A percentile compares a stretch with the other conserved stretches of the same genome.
Conservation (phyloP, 176 grass and related monocot species). For the Otatea glauca region DNA sequence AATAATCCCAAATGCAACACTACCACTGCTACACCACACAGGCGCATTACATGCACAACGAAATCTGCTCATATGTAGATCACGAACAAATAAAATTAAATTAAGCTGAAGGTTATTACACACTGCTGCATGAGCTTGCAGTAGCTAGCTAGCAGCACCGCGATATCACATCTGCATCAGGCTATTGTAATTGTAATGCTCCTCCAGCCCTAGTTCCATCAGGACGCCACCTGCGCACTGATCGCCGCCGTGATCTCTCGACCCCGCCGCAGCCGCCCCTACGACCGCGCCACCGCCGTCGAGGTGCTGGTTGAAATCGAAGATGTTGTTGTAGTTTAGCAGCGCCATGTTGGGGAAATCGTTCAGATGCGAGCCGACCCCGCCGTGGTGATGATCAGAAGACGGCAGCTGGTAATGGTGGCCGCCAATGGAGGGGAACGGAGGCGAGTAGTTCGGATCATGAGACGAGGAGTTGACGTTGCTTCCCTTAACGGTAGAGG, state of each 20-base stretch:
- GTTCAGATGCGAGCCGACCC: background rate
- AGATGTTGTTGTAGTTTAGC: conserved; percentile 37
- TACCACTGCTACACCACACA: conserved; percentile 11
- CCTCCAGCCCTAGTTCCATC: conserved; percentile 55
- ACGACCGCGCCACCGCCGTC: background rate
- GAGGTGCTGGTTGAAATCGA: conserved; percentile 46
- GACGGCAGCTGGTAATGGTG: conserved; percentile 26
- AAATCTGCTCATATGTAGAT: conserved; percentile 45
- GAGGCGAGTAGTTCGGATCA: conserved; percentile 44
- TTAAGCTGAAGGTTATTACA: conserved; percentile 15
- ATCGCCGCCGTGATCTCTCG: conserved; percentile 9
- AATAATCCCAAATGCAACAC: background rate
- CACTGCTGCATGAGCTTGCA: background rate
- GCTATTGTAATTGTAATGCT: conserved; percentile 56
- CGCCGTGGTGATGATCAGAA: conserved; percentile 13
- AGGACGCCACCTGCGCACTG: conserved; percentile 45
- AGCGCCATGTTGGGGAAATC: conserved; percentile 37
- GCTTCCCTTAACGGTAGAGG: background rate
- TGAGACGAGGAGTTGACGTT: conserved; percentile 17
- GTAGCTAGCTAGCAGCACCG: conserved; percentile 18
- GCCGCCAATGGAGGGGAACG: conserved; percentile 38
- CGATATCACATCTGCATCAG: conserved; percentile 50
- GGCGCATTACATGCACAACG: conserved; percentile 30
- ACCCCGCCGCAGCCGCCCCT: background rate
- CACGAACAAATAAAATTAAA: conserved; percentile 47